Base-by-base conservation (phyloP, 805 yeast species). In the Sugiyamaella valdiviana region DNA sequence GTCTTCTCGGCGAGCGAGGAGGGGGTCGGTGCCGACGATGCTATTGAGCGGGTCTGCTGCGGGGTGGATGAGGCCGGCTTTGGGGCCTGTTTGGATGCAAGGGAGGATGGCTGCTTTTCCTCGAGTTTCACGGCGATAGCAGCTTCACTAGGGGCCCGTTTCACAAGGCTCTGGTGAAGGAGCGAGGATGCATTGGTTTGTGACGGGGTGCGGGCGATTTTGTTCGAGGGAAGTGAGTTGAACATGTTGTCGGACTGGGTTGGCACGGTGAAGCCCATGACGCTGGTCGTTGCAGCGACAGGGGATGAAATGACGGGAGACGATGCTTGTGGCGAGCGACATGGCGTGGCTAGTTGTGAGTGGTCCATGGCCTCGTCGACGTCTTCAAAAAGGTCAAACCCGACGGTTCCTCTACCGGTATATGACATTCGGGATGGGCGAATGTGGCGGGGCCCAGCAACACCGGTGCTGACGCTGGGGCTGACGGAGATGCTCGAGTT, bases 321-420 rank as follows among this genome's bases (percentile, higher is more conserved):
- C 46, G 45, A 16, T 7, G 51, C 44, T 41, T 51, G 51, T 10
- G 56, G 56, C 20, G 56, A 53, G 22, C 51, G 44, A 7, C 49
- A 32, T 12, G 56, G 56, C 12, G 56, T 53, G 17, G 41, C 56
- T 32, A 51, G 22, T 2, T 45, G 36, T 16, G 45, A 36, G 35
- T 41, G 16, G 32, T 29, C 45, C 21, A 32, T 20, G 35, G 37
- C 41, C 22, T 49, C 51, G 23, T 51, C 56, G 39, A 44, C 36
- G 16, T 47, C 51, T 14, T 52, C 54, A 39, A 48, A 53, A n/a
- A 51, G 48, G n/a, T 51, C 57, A 23, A 53, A 53, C 32, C 45
- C 26, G 2, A 50, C 48, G 6, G 26, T 10, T 5, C 50, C 48
- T 20, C 49, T 40, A 16, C 37, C 41, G 0, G 42, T 36, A 9